Evolutionary conservation across 192 early-diverging fungal species (phyloP).

Genomic region (Dispira parvispora): DNA sequence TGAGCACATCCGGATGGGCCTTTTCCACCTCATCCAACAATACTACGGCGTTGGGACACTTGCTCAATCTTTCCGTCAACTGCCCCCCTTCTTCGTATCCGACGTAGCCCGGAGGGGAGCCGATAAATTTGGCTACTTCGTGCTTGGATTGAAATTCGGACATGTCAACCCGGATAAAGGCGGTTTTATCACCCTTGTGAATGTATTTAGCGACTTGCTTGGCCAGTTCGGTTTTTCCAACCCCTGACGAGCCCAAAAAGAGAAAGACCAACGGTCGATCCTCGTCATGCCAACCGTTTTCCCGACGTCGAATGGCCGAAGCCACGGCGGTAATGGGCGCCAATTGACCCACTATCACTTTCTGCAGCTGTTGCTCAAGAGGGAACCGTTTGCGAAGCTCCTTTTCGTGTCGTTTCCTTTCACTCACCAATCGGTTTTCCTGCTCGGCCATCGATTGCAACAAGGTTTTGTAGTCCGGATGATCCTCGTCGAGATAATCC

Average conservation of each 20-base stretch:
- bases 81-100: slow-evolving; percentile 95
- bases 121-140: slow-evolving; percentile 78
- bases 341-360: slow-evolving; percentile 23
- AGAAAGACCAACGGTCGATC: slow-evolving; percentile 50
- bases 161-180: slow-evolving; percentile 96
- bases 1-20: slow-evolving; percentile 51
- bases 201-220: slow-evolving; percentile 71
- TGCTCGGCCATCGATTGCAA: background rate
- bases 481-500: slow-evolving; percentile 5
- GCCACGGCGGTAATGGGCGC: slow-evolving; percentile 27
- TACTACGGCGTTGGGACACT: slow-evolving; percentile 81
- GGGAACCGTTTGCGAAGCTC: slow-evolving; percentile 22
- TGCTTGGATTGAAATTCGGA: slow-evolving; percentile 93
- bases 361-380: slow-evolving; percentile 20
- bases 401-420: slow-evolving; percentile 14
- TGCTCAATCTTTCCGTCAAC: slow-evolving; percentile 83
- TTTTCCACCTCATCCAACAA: slow-evolving; percentile 99
- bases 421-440: slow-evolving; percentile 2
- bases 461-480: background rate
- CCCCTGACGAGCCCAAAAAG: slow-evolving; percentile 94
- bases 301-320: slow-evolving; percentile 25
- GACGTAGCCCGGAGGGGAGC: slow-evolving; percentile 90
- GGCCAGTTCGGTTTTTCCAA: slow-evolving; percentile 79
- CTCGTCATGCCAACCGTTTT: slow-evolving; percentile 32
- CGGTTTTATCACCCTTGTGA: slow-evolving; percentile 85